Evolutionary conservation across 1,284 basidiomycete genomes (phyloP).

Genomic region (Cryptococcus jaspeensis): DNA sequence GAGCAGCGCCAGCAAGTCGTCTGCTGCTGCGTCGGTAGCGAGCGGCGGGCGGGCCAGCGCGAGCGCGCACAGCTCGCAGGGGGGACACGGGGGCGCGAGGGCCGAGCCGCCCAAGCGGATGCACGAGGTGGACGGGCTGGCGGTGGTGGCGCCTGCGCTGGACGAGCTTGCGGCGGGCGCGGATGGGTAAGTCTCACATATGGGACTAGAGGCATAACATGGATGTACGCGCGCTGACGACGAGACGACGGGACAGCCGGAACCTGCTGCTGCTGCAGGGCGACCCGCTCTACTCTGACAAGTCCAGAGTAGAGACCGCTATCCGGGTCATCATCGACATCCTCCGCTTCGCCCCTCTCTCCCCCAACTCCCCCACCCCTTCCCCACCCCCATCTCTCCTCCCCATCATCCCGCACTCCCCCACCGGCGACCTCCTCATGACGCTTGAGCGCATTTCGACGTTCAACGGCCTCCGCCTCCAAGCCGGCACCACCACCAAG

Average conservation of each 20-base stretch:
- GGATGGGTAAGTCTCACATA: constrained; percentile 15
- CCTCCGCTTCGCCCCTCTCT: constrained; percentile 36
- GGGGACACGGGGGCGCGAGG: constrained; percentile 29
- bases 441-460: constrained; percentile 40
- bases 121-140: constrained; percentile 36
- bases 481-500: constrained; percentile 46
- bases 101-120: constrained; percentile 43
- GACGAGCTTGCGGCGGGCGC: constrained; percentile 29
- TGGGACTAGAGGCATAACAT: too few species aligned
- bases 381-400: constrained; percentile 17
- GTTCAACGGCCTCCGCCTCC: constrained; percentile 39
- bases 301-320: constrained; percentile 48
- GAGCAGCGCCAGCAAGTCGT: constrained; percentile 1
- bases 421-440: constrained; percentile 30
- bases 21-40: too few species aligned
- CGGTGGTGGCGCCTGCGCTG: constrained; percentile 20
- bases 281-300: constrained; percentile 44
- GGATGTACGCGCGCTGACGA: constrained; percentile 6
- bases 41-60: too few species aligned
- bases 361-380: constrained; percentile 19
- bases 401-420: constrained; percentile 27
- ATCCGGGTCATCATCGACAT: constrained; percentile 48
- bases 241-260: constrained; percentile 15
- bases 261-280: constrained; percentile 44
- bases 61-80: constrained; percentile 20